Base-by-base conservation (phyloP, 2,329 filamentous ascomycete species). In the Epichloe baconii region DNA sequence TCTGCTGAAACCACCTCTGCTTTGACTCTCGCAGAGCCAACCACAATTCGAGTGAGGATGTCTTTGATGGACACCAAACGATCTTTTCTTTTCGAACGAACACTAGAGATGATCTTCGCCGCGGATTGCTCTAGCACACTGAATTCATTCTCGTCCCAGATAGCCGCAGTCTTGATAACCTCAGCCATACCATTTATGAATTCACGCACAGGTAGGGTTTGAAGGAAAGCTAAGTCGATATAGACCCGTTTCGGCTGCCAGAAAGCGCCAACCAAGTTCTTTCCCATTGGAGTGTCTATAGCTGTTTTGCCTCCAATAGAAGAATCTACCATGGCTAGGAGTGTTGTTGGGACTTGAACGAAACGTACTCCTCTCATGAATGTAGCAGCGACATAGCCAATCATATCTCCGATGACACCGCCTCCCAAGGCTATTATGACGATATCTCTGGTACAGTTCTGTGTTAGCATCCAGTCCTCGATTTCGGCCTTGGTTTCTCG, bases 151-250 rank as follows among this genome's bases (percentile, higher is more conserved):
- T 94, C 88, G 61, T 95, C 82, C 80, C 91, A 96, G 60, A 98
- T 97, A 50, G 93, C 93, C 3, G 93, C 93, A 3, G 93, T 98
- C 78, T 96, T 96, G 66, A 96, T 79, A 34, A 98, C 91, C 71
- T 98, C 93, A 26, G 91, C 93, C 91, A 98, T 96, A 54, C 93
- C 93, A 66, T 98, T 98, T 69, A 96, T 89, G 63, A 98, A 91
- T 69, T 98, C 91, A 58, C 93, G 79, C 57, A 85, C 83, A 1
- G 91, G 90, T 19, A 98, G 74, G 1, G 89, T 95, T 64, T 95
- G 88, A 51, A 98, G 75, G 64, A 98, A 97, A 51, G 83, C 78
- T 54, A 97, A 75, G 67, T 98, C 93, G 60, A 98, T 90, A 69
- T 95, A 98, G 57, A 97, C 90, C 56, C 88, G 83, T 62, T 85